Base-by-base conservation (phyloP, 768 basidiomycete genomes). In the Suillus sp. region DNA sequence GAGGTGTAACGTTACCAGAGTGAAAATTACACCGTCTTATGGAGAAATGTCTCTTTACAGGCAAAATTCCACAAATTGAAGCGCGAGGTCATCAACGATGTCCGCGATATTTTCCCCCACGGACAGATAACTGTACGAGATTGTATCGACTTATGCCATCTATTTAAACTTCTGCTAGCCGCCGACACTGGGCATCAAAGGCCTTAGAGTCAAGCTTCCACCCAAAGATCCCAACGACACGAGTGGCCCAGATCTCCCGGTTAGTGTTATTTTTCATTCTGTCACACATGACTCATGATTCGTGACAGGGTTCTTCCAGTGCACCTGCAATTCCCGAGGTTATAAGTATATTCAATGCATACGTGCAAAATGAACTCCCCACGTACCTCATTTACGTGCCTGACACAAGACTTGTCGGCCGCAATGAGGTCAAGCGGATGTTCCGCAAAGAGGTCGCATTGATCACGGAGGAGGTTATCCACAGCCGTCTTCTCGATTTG, bases 31-130 rank as follows among this genome's bases (percentile, higher is more conserved):
- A 38, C 18, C 3, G 14, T 30, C 56, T 57, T 20, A 57, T 27
- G 10, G 1, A 25, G 14, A 18, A 37, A 37, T 25, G 35, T 16
- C 16, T 37, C 11, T 27, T 20, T 6, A 6, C 32, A 73, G 72
- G 72, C 72, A 4, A 73, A 73, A 57, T 74, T 73, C 63, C 68
- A 72, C 55, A 74, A 72, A 32, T 63, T 73, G 16, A 73, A 68
- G 50, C 68, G 66, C 20, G 74, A 74, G 0, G 74, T 72, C 38
- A 74, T 73, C 4, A 63, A 75, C 1, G 72, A 73, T 16, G 68
- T 75, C 42, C 72, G 70, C 14, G 3, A 55, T 8, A 57, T 74
- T 4, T 73, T 73, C 16, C 72, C 74, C 14, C 72, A 73, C 3
- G 72, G 72, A 50, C 64, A 73, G 54, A 72, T 73, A 62, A 54